Base-by-base conservation (phyloP, 768 basidiomycete species). In the Hemileccinum rubropunctum region DNA sequence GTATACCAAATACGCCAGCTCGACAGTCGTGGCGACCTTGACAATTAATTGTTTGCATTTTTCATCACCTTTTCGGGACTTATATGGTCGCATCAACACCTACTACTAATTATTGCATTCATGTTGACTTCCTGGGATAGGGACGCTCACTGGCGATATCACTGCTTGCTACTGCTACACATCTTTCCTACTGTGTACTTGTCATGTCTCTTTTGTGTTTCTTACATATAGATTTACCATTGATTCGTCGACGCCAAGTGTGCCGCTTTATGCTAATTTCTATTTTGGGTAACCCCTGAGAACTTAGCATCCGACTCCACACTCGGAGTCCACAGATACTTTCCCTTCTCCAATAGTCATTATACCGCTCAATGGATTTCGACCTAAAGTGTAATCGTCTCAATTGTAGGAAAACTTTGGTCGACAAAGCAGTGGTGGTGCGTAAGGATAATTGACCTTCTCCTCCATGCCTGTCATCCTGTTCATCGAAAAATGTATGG, bases 341-440 rank as follows among this genome's bases (percentile, higher is more conserved):
- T 11, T 10, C 4, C 17, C 21, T 20, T 30, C 42, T 17, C 30
- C 40, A 15, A 48, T 26, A 41, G 20, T 8, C 18, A 11, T 30
- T 14, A 3, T 18, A 23, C 5, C 30, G 12, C 18, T 3, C 15
- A 41, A 90, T 91, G 88, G 88, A 91, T 65, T 76, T 78, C 27
- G 87, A 89, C 42, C 70, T 90, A 42, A 86, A 81, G 58, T 91
- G 88, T 62, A 91, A 91, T 65, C 77, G 83, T n/a, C 73, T 90
- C 50, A 86, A 80, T 15, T 91, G 88, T 65, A 80, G 89, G 49
- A 77, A 77, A 58, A 53, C 76, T 3, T 66, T 93, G 40, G 71
- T 73, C 2, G 90, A 91, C 58, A 91, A 89, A 65, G 90, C 90
- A 3, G 90, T 93, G 11, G 90, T 93, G 53, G 90, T 92, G 61